A percentile compares a stretch with the other conserved stretches of the same genome.
Evolutionary conservation across 495 filamentous ascomycete genomes (phyloP).

Genomic region (Delitschia confertaspora): DNA sequence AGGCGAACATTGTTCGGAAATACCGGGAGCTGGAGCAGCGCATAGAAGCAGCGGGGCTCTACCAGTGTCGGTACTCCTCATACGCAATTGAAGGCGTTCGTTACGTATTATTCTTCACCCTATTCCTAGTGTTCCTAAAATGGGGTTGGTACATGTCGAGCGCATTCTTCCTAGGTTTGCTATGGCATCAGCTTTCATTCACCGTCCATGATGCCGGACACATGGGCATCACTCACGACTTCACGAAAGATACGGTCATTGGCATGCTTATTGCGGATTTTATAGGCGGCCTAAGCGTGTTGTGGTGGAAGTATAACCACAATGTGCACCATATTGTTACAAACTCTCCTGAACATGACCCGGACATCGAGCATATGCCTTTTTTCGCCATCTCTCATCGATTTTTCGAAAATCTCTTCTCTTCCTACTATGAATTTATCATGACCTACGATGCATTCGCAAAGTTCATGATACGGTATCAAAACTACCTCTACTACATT

Average conservation of each 20-base stretch:
- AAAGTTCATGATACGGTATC: slow-evolving; percentile 60
- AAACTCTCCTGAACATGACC: slow-evolving; percentile 93
- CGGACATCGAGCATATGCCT: slow-evolving; percentile 93
- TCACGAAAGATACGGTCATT: slow-evolving; percentile 69
- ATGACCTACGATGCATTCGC: slow-evolving; percentile 78
- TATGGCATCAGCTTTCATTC: slow-evolving; percentile 97
- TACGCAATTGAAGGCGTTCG: slow-evolving; percentile 69
- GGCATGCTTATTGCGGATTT: slow-evolving; percentile 89
- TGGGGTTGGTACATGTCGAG: slow-evolving; percentile 66
- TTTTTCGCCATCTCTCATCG: slow-evolving; percentile 90
- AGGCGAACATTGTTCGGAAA: slow-evolving; percentile 67
- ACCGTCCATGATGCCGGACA: slow-evolving; percentile 94
- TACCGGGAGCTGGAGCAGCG: slow-evolving; percentile 67
- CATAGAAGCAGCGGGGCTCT: slow-evolving; percentile 67
- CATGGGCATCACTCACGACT: slow-evolving; percentile 93
- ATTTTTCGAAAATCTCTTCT: slow-evolving; percentile 65
- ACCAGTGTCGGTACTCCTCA: slow-evolving; percentile 73
- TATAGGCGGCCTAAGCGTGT: slow-evolving; percentile 77
- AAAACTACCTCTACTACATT: slow-evolving; percentile 82
- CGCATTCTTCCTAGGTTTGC: slow-evolving; percentile 66
- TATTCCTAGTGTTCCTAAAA: slow-evolving; percentile 57
- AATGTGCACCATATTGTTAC: slow-evolving; percentile 98
- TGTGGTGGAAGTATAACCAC: slow-evolving; percentile 97
- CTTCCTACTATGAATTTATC: slow-evolving; percentile 80
- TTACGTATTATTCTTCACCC: slow-evolving; percentile 61